Conservation (phyloP, 2,329 filamentous ascomycete species). For the Immersiporthe knoxdaviesiana region DNA sequence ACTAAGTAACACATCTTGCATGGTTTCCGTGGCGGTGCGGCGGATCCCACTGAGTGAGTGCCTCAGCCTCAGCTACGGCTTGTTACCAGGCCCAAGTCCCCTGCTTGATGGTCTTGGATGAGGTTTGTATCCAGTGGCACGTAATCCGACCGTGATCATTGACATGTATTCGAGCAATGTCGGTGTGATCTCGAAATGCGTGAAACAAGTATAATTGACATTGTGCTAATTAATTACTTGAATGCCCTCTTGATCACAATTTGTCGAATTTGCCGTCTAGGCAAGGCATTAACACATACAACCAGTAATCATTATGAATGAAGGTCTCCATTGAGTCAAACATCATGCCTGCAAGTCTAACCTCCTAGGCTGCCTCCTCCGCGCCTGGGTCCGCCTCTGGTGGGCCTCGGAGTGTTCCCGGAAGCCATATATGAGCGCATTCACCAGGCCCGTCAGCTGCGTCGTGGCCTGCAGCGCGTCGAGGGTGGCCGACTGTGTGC, state of each 20-base stretch:
- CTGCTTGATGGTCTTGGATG: not conserved
- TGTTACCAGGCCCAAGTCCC: not conserved
- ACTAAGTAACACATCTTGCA: not conserved
- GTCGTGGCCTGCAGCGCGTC: constrained; percentile 26
- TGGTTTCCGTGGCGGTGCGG: not conserved
- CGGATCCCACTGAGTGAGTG: not conserved
- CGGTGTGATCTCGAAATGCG: not conserved
- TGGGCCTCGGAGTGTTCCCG: constrained; percentile 19
- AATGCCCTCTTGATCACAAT: not conserved
- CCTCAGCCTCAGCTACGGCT: not conserved
- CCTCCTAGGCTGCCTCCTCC: not conserved
- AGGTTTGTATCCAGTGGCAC: not conserved
- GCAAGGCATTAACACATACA: not conserved
- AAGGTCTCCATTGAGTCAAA: not conserved
- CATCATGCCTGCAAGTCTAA: constrained; percentile 8
- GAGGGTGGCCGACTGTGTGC: constrained; percentile 3
- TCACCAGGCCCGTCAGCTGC: constrained; percentile 25
- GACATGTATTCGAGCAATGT: not conserved
- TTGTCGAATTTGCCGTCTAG: not conserved
- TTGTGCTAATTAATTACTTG: not conserved
- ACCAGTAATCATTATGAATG: not conserved
- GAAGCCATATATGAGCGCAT: constrained; percentile 26
- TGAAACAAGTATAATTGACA: not conserved
- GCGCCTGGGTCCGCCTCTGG: constrained; percentile 10
- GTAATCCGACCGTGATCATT: not conserved